Conservation (phyloP, 2,329 filamentous ascomycete species). For the Grosmannia clavigera region DNA sequence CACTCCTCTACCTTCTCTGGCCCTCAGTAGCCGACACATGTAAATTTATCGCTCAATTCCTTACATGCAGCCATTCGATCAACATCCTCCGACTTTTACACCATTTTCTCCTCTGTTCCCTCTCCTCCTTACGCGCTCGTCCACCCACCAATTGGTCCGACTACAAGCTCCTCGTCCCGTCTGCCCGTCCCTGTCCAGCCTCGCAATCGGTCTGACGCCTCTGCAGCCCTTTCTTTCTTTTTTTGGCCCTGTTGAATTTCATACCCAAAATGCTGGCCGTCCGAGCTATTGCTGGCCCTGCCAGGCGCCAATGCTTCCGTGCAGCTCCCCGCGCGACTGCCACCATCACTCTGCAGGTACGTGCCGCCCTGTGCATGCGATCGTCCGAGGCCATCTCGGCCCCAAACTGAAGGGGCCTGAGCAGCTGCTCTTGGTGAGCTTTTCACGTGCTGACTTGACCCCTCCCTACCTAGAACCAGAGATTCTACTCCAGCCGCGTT, state of each 20-base stretch:
- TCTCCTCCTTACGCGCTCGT: neutral
- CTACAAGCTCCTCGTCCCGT: neutral
- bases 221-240: neutral
- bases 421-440: neutral
- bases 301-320: constrained; percentile 67
- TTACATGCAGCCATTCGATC: neutral
- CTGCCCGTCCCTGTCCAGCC: neutral
- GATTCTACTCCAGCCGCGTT: constrained; percentile 58
- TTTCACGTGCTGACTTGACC: neutral
- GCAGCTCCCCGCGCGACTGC: constrained; percentile 46
- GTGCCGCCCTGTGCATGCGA: constrained; percentile 12
- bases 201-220: neutral
- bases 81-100: constrained; percentile 7
- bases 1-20: neutral
- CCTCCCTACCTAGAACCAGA: constrained; percentile 29
- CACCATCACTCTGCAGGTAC: constrained; percentile 44
- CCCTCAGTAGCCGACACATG: constrained; percentile 10
- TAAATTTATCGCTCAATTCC: constrained; percentile 11
- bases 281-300: constrained; percentile 63
- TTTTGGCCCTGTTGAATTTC: neutral
- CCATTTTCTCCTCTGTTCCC: neutral
- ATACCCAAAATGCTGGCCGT: constrained; percentile 63
- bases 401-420: no score
- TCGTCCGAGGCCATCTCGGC: neutral
- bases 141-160: neutral